Percentiles rank a stretch among this genome's conserved stretches.
These are phyloP conservation scores for Ormosia emarginata DNA, from an alignment of 306 rosid species.

Conservation along the genomic window DNA sequence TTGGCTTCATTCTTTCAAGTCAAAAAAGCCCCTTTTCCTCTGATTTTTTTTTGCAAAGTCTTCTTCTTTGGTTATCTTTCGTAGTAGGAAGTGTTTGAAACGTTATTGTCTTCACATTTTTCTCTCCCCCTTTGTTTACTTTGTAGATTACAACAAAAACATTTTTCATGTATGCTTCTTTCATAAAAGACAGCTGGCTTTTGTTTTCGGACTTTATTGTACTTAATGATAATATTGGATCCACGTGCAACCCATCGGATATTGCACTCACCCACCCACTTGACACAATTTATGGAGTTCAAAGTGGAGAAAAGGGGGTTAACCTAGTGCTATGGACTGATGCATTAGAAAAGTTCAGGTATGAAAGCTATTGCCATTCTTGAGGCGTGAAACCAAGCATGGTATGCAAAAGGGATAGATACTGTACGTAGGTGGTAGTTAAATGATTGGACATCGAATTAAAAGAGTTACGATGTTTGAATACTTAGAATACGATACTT, in stretches of 20 bases:
- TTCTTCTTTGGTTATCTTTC: conserved; percentile 27
- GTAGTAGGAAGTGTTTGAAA: conserved; percentile 25
- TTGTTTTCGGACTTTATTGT: conserved; percentile 31
- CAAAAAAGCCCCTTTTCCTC: conserved; percentile 48
- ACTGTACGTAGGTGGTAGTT: background rate
- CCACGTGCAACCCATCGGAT: conserved; percentile 51
- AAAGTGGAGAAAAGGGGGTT: conserved; percentile 19
- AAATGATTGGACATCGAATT: background rate
- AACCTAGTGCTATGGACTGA: conserved; percentile 27
- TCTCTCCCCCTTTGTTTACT: conserved; percentile 26
- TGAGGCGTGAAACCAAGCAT: conserved; percentile 21
- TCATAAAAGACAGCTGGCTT: conserved; percentile 46
- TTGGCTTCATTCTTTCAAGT: conserved; percentile 56
- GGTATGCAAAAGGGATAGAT: background rate
- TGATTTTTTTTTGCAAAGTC: conserved; percentile 22
- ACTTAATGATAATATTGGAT: conserved; percentile 34
- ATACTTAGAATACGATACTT: too few relatives aligned
- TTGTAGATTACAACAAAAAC: conserved; percentile 34
- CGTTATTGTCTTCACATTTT: conserved; percentile 24
- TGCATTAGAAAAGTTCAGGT: conserved; percentile 21
- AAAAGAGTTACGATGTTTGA: too few relatives aligned
- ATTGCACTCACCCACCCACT: conserved; percentile 32
- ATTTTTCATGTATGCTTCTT: conserved; percentile 33
- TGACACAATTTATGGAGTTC: conserved; percentile 39
- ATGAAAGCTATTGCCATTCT: conserved; percentile 3